Percentiles rank a stretch among this genome's conserved stretches.
phyloP scores from a whole-genome alignment of 2,329 filamentous ascomycete species.

The Geosmithia putterillii region DNA sequence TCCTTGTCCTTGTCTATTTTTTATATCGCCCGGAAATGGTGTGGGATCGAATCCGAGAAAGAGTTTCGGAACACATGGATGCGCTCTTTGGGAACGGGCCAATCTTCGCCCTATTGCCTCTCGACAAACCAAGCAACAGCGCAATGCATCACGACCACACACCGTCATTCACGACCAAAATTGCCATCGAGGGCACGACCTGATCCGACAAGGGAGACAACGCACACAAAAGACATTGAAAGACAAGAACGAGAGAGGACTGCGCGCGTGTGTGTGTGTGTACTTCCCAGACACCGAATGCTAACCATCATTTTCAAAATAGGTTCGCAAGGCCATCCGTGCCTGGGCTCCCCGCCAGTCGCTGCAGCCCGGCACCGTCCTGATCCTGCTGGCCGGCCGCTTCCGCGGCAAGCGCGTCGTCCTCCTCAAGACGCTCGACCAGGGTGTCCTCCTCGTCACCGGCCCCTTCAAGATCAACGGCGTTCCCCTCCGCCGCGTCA shows the following conservation, averaged over 20 bases:
- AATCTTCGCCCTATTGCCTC: no score
- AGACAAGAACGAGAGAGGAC: neutral
- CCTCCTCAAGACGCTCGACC: constrained; percentile 93
- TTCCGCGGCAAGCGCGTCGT: constrained; percentile 99
- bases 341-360: constrained; percentile 77
- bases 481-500: constrained; percentile 90
- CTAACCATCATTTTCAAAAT: constrained; percentile 11
- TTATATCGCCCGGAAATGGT: no score
- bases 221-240: neutral
- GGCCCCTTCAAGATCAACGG: constrained; percentile 99
- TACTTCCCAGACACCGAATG: neutral
- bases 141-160: neutral
- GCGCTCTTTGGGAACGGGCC: no score
- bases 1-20: no score
- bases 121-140: no score
- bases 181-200: no score
- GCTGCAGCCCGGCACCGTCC: constrained; percentile 87
- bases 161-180: neutral
- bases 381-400: constrained; percentile 97
- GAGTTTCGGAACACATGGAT: no score
- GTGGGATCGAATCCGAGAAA: no score
- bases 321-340: constrained; percentile 92
- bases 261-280: neutral
- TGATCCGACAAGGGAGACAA: neutral
- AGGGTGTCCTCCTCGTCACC: constrained; percentile 97